Conservation (phyloP, 2,329 filamentous ascomycete genomes). For the Penicillium sp. region DNA sequence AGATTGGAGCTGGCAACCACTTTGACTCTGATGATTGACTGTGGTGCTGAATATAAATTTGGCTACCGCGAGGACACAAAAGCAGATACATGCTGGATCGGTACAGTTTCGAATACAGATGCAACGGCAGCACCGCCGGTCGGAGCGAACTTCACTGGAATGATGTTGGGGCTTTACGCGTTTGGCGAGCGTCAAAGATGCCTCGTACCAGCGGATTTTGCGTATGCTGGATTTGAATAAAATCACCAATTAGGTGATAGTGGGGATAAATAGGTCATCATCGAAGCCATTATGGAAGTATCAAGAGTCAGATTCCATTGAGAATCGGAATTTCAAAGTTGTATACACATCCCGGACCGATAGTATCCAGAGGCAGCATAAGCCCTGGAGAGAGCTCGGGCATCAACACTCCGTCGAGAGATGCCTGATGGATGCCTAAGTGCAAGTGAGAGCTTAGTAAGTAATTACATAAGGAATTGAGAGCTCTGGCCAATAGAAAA, state of each 20-base stretch:
- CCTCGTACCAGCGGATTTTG: slow-evolving; percentile 46
- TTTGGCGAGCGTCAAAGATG: slow-evolving; percentile 46
- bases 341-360: too few species aligned
- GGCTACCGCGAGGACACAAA: slow-evolving; percentile 19
- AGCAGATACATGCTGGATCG: slow-evolving; percentile 26
- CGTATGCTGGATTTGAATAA: slow-evolving; percentile 30
- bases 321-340: too few species aligned
- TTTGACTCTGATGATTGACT: slow-evolving; percentile 32
- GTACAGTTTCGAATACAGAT: slow-evolving; percentile 30
- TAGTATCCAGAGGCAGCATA: too few species aligned
- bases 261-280: too few species aligned
- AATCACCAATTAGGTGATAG: neutral
- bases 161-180: slow-evolving; percentile 51
- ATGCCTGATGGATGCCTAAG: neutral
- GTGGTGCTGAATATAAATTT: slow-evolving; percentile 33
- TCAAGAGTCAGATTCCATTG: too few species aligned
- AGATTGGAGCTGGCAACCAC: slow-evolving; percentile 16
- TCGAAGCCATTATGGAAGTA: too few species aligned
- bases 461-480: neutral
- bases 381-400: too few species aligned
- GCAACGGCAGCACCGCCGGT: slow-evolving; percentile 42
- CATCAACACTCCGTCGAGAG: neutral
- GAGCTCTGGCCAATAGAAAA: neutral
- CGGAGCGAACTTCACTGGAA: slow-evolving; percentile 47
- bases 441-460: neutral